These are phyloP conservation scores for Candida sojae DNA, from an alignment of 1,139 yeast genomes.

Conservation along the genomic window DNA sequence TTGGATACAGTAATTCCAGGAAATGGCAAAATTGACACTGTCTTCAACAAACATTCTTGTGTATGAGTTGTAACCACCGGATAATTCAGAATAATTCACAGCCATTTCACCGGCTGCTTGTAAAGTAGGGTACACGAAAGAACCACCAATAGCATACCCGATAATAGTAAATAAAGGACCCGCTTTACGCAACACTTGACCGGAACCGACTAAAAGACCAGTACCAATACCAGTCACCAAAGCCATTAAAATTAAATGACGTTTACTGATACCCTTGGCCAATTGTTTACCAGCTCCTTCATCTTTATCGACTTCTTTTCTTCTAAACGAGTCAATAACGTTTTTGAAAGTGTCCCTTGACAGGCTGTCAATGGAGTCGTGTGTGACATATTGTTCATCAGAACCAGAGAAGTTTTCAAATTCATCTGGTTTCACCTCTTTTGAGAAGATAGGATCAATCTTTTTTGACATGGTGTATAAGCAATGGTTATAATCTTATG, in stretches of 20 bases:
- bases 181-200: slow-evolving; percentile 30
- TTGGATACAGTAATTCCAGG: slow-evolving; percentile 46
- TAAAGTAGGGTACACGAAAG: slow-evolving; percentile 40
- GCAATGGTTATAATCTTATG: neutral
- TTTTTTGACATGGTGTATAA: slow-evolving; percentile 1
- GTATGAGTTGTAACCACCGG: slow-evolving; percentile 44
- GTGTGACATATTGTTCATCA: slow-evolving; percentile 13
- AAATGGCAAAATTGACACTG: slow-evolving; percentile 39
- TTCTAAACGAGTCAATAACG: slow-evolving; percentile 33
- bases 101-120: slow-evolving; percentile 48
- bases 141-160: slow-evolving; percentile 41
- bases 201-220: slow-evolving; percentile 43
- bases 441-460: neutral
- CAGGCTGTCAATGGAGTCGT: slow-evolving; percentile 3
- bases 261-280: slow-evolving; percentile 32
- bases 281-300: slow-evolving; percentile 31
- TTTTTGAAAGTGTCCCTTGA: slow-evolving; percentile 20
- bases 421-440: slow-evolving; percentile 10
- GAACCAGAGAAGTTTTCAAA: slow-evolving; percentile 12
- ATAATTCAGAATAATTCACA: slow-evolving; percentile 37
- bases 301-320: slow-evolving; percentile 20
- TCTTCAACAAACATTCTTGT: slow-evolving; percentile 41
- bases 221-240: slow-evolving; percentile 45
- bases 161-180: slow-evolving; percentile 39
- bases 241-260: slow-evolving; percentile 40